Percentiles rank a stretch among this genome's conserved stretches.
These are phyloP conservation scores for Adansonia madagascariensis DNA, from an alignment of 441 rosid species.

Conservation along the genomic window DNA sequence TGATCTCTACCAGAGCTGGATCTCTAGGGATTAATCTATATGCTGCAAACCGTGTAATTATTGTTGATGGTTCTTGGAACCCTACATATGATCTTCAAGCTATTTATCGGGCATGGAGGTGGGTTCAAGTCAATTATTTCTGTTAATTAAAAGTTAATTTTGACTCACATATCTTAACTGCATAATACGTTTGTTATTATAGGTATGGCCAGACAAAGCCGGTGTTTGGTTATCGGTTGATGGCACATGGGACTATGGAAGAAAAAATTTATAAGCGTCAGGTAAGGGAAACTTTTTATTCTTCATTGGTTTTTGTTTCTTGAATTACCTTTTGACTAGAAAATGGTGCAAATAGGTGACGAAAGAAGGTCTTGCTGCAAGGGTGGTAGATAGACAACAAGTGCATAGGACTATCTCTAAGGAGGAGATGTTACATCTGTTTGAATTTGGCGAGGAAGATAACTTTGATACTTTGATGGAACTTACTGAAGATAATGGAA, in stretches of 20 bases:
- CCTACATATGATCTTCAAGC: conserved; percentile 99
- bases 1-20: conserved; percentile 97
- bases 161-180: conserved; percentile 12
- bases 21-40: conserved; percentile 97
- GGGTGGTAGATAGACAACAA: conserved; percentile 99
- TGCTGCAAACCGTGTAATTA: conserved; percentile 97
- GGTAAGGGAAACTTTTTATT: conserved; percentile 50
- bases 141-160: background rate
- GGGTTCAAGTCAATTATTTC: conserved; percentile 28
- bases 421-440: conserved; percentile 99
- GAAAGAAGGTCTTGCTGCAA: conserved; percentile 99
- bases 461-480: conserved; percentile 57
- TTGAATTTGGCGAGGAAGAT: conserved; percentile 97
- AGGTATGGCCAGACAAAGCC: conserved; percentile 99
- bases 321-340: conserved; percentile 31
- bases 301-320: conserved; percentile 31
- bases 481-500: conserved; percentile 44
- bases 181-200: conserved; percentile 26
- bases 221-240: conserved; percentile 90
- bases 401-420: conserved; percentile 91
- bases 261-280: conserved; percentile 98
- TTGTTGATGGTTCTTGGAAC: conserved; percentile 99
- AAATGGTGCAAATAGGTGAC: conserved; percentile 68
- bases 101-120: conserved; percentile 99
- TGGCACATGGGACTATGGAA: conserved; percentile 99